Evolutionary conservation across 1,284 basidiomycete species (phyloP).

Genomic region (Phylloboletellus chloephorus): DNA sequence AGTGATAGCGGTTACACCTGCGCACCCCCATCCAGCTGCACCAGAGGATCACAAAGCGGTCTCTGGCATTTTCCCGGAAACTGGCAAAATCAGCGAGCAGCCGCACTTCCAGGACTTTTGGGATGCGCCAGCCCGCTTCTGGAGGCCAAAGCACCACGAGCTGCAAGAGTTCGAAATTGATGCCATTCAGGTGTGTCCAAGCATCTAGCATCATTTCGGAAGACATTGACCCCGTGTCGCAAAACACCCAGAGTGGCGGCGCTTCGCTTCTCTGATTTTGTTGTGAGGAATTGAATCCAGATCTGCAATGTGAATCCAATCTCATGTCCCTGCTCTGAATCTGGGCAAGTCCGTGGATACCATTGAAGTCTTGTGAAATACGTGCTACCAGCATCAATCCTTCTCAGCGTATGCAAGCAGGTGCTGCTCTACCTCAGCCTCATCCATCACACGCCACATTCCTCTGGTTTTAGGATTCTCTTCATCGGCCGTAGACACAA

Average conservation of each 20-base stretch:
- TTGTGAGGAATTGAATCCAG: not conserved
- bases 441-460: constrained; percentile 77
- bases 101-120: constrained; percentile 64
- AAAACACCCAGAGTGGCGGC: constrained; percentile 58
- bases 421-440: constrained; percentile 81
- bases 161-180: constrained; percentile 72
- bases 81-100: constrained; percentile 9
- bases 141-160: constrained; percentile 52
- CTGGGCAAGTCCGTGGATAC: not conserved
- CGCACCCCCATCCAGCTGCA: constrained; percentile 73
- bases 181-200: constrained; percentile 63
- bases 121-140: constrained; percentile 70
- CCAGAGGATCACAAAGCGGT: constrained; percentile 68
- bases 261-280: constrained; percentile 48
- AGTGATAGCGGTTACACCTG: constrained; percentile 48
- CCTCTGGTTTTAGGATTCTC: constrained; percentile 65
- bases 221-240: constrained; percentile 13
- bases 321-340: constrained; percentile 1
- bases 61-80: constrained; percentile 45
- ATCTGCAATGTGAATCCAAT: constrained; percentile 1
- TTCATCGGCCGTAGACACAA: constrained; percentile 69
- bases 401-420: constrained; percentile 91
- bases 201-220: not conserved
- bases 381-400: constrained; percentile 47
- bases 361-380: constrained; percentile 8